Conservation (phyloP, 2,329 filamentous ascomycete species). For the Torrubiellomyces zombiae region DNA sequence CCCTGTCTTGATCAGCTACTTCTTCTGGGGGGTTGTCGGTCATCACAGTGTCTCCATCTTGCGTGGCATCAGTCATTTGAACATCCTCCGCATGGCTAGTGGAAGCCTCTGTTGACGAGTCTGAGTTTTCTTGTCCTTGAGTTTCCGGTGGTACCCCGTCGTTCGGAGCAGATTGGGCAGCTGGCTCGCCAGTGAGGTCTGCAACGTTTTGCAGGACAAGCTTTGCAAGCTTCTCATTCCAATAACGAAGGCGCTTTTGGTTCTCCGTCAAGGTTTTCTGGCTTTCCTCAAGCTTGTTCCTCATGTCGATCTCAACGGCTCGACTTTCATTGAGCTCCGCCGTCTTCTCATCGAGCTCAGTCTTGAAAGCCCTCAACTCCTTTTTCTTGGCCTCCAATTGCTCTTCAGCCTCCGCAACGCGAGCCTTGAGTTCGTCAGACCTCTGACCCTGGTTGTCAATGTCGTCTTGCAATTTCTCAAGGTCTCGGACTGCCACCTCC, state of each 20-base stretch:
- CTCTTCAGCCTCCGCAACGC: slow-evolving; percentile 70
- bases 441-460: slow-evolving; percentile 61
- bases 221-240: slow-evolving; percentile 80
- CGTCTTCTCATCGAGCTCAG: slow-evolving; percentile 72
- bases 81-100: slow-evolving; percentile 14
- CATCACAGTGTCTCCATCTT: slow-evolving; percentile 8
- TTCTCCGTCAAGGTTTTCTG: slow-evolving; percentile 80
- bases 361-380: slow-evolving; percentile 63
- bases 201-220: slow-evolving; percentile 67
- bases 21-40: slow-evolving; percentile 8
- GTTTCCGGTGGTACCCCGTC: slow-evolving; percentile 8
- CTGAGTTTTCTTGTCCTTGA: slow-evolving; percentile 12
- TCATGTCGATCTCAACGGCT: slow-evolving; percentile 91
- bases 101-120: slow-evolving; percentile 16
- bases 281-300: slow-evolving; percentile 92
- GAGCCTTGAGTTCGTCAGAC: slow-evolving; percentile 53
- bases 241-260: slow-evolving; percentile 67
- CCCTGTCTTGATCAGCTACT: too few species aligned
- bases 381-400: slow-evolving; percentile 63
- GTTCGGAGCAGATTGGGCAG: slow-evolving; percentile 11
- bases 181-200: slow-evolving; percentile 34
- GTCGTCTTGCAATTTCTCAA: slow-evolving; percentile 64
- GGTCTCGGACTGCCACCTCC: slow-evolving; percentile 51
- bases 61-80: slow-evolving; percentile 6
- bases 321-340: slow-evolving; percentile 76